A percentile compares a stretch with the other conserved stretches of the same genome.
phyloP scores from a whole-genome alignment of 2,329 filamentous ascomycete species.

The Phialophora expanda region DNA sequence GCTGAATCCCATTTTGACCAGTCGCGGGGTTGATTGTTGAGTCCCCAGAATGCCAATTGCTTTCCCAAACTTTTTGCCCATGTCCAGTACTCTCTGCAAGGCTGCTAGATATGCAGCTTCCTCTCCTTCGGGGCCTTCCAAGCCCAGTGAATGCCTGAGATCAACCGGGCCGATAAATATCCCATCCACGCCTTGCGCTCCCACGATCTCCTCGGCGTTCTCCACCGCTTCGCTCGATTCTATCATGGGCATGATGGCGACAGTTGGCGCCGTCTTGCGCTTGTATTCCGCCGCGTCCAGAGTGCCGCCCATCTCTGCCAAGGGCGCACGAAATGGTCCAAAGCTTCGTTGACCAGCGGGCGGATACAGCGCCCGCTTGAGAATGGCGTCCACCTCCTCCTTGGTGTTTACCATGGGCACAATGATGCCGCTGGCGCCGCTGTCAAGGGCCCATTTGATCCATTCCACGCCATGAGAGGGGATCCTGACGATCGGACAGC shows the following conservation, averaged over 20 bases:
- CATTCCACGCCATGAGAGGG: conserved; percentile 64
- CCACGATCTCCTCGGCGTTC: conserved; percentile 22
- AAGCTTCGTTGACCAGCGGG: conserved; percentile 60
- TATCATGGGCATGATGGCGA: conserved; percentile 25
- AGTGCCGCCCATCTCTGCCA: conserved; percentile 4
- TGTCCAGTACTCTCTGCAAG: conserved; percentile 13
- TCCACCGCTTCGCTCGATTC: conserved; percentile 23
- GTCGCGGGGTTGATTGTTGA: background rate
- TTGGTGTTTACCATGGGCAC: conserved; percentile 59
- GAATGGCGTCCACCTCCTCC: conserved; percentile 58
- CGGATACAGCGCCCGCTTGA: conserved; percentile 61
- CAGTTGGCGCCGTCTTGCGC: conserved; percentile 3
- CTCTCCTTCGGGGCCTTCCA: conserved; percentile 11
- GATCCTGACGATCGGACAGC: conserved; percentile 52
- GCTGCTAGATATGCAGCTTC: conserved; percentile 14
- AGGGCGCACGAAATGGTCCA: conserved; percentile 43
- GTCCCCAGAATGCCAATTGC: conserved; percentile 17
- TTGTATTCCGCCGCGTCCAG: conserved; percentile 19
- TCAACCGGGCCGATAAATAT: conserved; percentile 26
- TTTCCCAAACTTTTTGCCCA: conserved; percentile 12
- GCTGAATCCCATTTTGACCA: conserved; percentile 19
- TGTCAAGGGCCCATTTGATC: conserved; percentile 65
- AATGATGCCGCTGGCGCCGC: conserved; percentile 64
- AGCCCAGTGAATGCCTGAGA: conserved; percentile 23
- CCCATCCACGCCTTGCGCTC: conserved; percentile 16